phyloP scores from a whole-genome alignment of 2,329 filamentous ascomycete species.

The Metarhizium guizhouense region DNA sequence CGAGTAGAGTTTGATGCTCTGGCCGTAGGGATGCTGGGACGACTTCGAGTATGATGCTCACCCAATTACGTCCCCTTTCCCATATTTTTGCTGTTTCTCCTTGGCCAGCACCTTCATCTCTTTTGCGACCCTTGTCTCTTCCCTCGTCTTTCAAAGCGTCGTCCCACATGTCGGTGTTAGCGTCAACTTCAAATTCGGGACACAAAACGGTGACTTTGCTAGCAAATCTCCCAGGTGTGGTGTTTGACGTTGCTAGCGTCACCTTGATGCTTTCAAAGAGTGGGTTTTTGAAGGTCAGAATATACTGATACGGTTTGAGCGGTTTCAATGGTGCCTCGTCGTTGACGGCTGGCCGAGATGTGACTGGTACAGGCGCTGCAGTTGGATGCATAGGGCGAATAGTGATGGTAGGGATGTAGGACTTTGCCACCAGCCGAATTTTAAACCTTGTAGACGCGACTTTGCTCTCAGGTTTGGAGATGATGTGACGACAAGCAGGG shows the following conservation, averaged over 20 bases:
- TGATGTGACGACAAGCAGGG: slow-evolving; percentile 84
- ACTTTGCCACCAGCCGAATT: slow-evolving; percentile 80
- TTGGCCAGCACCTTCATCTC: slow-evolving; percentile 35
- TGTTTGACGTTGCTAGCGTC: slow-evolving; percentile 74
- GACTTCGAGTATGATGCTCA: slow-evolving; percentile 86
- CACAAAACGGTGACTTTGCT: slow-evolving; percentile 86
- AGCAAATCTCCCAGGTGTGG: slow-evolving; percentile 66
- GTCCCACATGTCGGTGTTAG: slow-evolving; percentile 82
- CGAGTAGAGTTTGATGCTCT: slow-evolving; percentile 22
- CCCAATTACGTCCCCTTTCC: slow-evolving; percentile 90
- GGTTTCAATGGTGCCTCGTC: slow-evolving; percentile 38
- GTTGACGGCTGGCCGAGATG: slow-evolving; percentile 20
- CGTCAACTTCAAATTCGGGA: slow-evolving; percentile 87
- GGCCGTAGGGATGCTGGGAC: slow-evolving; percentile 52
- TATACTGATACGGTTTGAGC: slow-evolving; percentile 61
- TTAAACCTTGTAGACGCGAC: slow-evolving; percentile 83
- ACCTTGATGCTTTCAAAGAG: slow-evolving; percentile 87
- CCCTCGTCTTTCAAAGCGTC: slow-evolving; percentile 64
- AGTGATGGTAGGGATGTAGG: slow-evolving; percentile 76
- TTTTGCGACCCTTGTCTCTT: slow-evolving; percentile 27
- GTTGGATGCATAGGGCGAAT: slow-evolving; percentile 52
- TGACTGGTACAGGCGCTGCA: slow-evolving; percentile 23
- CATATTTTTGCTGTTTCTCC: slow-evolving; percentile 92
- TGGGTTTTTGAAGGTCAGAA: slow-evolving; percentile 87
- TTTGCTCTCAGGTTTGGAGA: slow-evolving; percentile 89